phyloP scores from a whole-genome alignment of 116 monocot species.

The Posidonia oceanica region DNA sequence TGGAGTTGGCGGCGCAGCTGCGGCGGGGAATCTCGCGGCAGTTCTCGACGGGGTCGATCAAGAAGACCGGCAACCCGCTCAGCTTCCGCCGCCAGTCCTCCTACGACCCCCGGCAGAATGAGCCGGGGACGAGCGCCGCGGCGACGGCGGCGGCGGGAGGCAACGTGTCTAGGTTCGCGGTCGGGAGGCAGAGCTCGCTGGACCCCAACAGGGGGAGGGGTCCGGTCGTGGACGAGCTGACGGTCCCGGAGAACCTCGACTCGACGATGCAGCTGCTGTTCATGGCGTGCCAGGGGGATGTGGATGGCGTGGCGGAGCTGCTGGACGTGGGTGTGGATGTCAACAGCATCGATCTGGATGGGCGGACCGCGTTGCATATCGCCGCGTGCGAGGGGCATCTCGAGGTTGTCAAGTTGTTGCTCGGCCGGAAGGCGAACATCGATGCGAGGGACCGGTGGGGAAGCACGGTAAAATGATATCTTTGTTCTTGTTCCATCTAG shows the following conservation, averaged over 20 bases:
- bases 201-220: constrained; percentile 45
- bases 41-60: constrained; percentile 57
- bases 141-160: neutral
- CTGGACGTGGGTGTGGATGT: constrained; percentile 54
- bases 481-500: neutral
- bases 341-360: constrained; percentile 85
- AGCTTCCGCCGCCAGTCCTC: constrained; percentile 60
- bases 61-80: constrained; percentile 17
- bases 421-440: constrained; percentile 58
- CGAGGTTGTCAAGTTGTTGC: constrained; percentile 58
- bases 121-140: neutral
- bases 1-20: constrained; percentile 36
- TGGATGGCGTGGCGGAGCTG: constrained; percentile 41
- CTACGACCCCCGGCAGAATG: constrained; percentile 17
- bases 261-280: constrained; percentile 84
- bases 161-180: constrained; percentile 32
- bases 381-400: constrained; percentile 73
- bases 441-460: constrained; percentile 89
- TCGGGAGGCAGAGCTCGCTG: constrained; percentile 78
- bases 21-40: constrained; percentile 56
- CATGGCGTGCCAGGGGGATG: constrained; percentile 59
- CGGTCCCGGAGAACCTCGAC: constrained; percentile 66
- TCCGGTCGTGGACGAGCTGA: constrained; percentile 26
- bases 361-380: constrained; percentile 80
- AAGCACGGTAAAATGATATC: constrained; percentile 44